phyloP scores from a whole-genome alignment of 257 asterid species.

The Salvia rosmarinus region DNA sequence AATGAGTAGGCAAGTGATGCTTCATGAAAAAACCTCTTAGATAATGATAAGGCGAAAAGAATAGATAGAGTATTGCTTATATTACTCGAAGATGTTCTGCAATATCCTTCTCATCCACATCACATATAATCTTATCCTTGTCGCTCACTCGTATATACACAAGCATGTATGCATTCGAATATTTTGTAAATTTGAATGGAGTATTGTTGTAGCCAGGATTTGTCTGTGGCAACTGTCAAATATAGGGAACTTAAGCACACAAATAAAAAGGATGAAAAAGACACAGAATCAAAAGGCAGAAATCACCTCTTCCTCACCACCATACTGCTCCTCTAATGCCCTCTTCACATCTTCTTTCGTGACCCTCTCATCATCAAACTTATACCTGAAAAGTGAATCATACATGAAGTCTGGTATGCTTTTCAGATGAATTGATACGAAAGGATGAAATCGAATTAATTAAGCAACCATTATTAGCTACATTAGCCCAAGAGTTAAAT shows the following conservation, averaged over 20 bases:
- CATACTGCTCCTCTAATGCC: conserved; percentile 97
- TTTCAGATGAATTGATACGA: conserved; percentile 1
- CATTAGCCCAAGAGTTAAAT: conserved; percentile 6
- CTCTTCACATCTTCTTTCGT: conserved; percentile 95
- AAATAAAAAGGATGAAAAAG: conserved; percentile 17
- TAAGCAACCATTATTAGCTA: conserved; percentile 6
- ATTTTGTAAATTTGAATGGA: conserved; percentile 93
- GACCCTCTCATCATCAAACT: conserved; percentile 98
- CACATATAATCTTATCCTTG: conserved; percentile 94
- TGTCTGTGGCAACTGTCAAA: conserved; percentile 78
- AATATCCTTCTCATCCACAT: conserved; percentile 96
- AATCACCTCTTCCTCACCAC: conserved; percentile 97
- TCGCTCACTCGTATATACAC: conserved; percentile 95
- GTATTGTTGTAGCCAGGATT: conserved; percentile 97
- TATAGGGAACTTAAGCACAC: conserved; percentile 36
- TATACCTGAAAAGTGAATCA: conserved; percentile 62
- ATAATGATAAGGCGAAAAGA: conserved; percentile 11
- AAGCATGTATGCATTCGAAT: conserved; percentile 99
- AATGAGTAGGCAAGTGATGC: conserved; percentile 31
- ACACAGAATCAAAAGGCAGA: conserved; percentile 20
- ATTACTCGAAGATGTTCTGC: conserved; percentile 97
- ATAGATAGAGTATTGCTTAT: conserved; percentile 27
- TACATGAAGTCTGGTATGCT: conserved; percentile 12
- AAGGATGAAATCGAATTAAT: conserved; percentile 12
- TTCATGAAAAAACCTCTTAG: conserved; percentile 29